phyloP scores from a whole-genome alignment of 2,329 filamentous ascomycete species.

The Talaromyces sp. region DNA sequence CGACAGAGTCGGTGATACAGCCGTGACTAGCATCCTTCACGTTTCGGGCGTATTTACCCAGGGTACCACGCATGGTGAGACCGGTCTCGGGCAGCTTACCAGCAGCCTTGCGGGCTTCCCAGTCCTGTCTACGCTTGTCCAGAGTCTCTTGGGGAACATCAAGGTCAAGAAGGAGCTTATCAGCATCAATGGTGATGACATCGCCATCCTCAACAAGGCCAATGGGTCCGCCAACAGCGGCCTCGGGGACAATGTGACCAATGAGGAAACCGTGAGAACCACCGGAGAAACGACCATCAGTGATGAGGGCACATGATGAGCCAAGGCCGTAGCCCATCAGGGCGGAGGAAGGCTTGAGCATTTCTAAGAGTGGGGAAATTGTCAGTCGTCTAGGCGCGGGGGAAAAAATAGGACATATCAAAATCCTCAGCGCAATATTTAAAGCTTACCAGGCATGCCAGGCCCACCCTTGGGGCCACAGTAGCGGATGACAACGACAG shows the following conservation, averaged over 20 bases:
- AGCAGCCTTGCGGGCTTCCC: constrained; percentile 54
- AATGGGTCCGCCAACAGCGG: constrained; percentile 82
- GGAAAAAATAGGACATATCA: background rate
- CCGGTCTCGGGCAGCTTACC: constrained; percentile 54
- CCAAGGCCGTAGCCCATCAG: constrained; percentile 75
- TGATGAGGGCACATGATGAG: constrained; percentile 71
- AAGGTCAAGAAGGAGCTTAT: constrained; percentile 68
- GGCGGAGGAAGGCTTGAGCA: constrained; percentile 71
- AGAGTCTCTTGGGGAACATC: constrained; percentile 69
- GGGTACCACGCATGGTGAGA: constrained; percentile 63
- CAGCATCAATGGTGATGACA: constrained; percentile 78
- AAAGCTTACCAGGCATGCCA: constrained; percentile 60
- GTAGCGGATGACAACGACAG: constrained; percentile 74
- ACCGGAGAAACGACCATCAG: constrained; percentile 65
- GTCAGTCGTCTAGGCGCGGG: too few species aligned
- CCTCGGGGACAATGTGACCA: constrained; percentile 85
- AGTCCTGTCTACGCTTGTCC: constrained; percentile 58
- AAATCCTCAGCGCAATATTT: background rate
- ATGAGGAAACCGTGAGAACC: constrained; percentile 86
- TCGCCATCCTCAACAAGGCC: constrained; percentile 81
- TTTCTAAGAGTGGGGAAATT: constrained; percentile 57
- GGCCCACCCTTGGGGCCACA: constrained; percentile 73
- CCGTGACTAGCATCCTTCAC: constrained; percentile 53
- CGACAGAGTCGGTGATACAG: constrained; percentile 50
- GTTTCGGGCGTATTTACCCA: constrained; percentile 68